These are phyloP conservation scores for Myxozyma lipomycoides DNA, from an alignment of 805 yeast genomes.

Conservation along the genomic window DNA sequence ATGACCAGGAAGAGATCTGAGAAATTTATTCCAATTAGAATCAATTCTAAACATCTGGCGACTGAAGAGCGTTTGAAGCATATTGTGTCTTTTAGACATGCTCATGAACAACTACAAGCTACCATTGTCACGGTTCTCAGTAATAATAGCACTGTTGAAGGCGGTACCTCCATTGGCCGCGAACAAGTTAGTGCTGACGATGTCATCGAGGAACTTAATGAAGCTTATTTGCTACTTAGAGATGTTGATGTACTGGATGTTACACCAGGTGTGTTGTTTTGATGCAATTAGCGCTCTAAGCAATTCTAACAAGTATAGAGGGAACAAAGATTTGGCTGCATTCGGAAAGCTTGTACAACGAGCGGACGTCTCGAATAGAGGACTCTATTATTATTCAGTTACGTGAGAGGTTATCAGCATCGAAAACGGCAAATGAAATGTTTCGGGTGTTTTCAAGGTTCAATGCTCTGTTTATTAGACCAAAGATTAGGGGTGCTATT, in stretches of 20 bases:
- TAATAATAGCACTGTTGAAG: not conserved
- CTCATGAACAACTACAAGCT: constrained; percentile 50
- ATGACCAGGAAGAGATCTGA: constrained; percentile 68
- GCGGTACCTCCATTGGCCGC: constrained; percentile 10
- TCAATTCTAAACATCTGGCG: constrained; percentile 45
- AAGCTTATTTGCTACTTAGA: constrained; percentile 44
- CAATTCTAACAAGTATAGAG: constrained; percentile 25
- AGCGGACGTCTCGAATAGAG: constrained; percentile 47
- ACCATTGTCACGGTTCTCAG: constrained; percentile 37
- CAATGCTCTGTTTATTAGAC: constrained; percentile 48
- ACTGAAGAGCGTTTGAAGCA: constrained; percentile 46
- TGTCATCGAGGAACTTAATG: constrained; percentile 38
- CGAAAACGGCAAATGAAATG: constrained; percentile 47
- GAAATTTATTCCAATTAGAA: constrained; percentile 60
- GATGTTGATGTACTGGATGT: constrained; percentile 42
- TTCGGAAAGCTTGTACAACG: constrained; percentile 44
- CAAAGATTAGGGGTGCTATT: constrained; percentile 54
- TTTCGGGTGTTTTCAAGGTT: constrained; percentile 50
- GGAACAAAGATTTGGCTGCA: constrained; percentile 43
- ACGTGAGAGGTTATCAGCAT: constrained; percentile 40
- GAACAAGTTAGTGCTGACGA: constrained; percentile 23
- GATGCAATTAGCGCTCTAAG: not conserved
- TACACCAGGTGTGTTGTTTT: constrained; percentile 28
- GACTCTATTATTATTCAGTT: constrained; percentile 43
- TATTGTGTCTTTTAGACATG: constrained; percentile 46